Conservation (phyloP, 1,284 basidiomycete species). For the Volvariella surrecta region DNA sequence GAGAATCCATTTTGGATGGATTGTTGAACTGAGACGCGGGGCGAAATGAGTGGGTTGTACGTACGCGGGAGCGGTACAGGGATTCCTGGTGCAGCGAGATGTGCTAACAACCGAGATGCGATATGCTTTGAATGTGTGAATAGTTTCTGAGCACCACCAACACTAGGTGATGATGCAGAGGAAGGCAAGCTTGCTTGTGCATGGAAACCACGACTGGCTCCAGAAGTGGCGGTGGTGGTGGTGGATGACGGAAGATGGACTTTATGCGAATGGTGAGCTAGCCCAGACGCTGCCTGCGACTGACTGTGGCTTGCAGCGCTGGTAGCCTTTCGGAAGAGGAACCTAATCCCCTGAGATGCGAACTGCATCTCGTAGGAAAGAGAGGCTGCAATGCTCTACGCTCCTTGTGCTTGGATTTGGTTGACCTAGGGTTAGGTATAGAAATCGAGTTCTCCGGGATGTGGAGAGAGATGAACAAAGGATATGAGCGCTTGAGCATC, state of each 20-base stretch:
- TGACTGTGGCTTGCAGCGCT: conserved; percentile 6
- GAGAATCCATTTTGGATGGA: conserved; percentile 43
- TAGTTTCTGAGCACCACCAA: conserved; percentile 30
- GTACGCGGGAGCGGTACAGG: conserved; percentile 23
- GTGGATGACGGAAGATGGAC: conserved; percentile 3
- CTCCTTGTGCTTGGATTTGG: not conserved
- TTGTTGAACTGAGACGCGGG: conserved; percentile 8
- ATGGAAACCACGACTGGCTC: conserved; percentile 17
- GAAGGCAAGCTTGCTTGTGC: not conserved
- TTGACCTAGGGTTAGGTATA: too few species aligned
- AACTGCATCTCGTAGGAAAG: conserved; percentile 38
- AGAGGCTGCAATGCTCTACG: not conserved
- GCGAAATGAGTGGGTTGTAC: not conserved
- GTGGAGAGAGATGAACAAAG: too few species aligned
- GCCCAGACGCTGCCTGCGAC: conserved; percentile 3
- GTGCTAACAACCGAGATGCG: conserved; percentile 44
- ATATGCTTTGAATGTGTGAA: conserved; percentile 45
- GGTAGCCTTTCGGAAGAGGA: conserved; percentile 25
- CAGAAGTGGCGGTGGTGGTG: conserved; percentile 15
- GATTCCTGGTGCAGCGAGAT: conserved; percentile 49
- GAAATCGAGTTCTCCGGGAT: not conserved
- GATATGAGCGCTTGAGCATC: too few species aligned
- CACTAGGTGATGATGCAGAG: not conserved
- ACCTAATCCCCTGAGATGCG: conserved; percentile 43
- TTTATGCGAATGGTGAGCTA: conserved; percentile 6